These are phyloP conservation scores for Aspergillus fischeri DNA, from an alignment of 2,329 filamentous ascomycete species.

Conservation along the genomic window DNA sequence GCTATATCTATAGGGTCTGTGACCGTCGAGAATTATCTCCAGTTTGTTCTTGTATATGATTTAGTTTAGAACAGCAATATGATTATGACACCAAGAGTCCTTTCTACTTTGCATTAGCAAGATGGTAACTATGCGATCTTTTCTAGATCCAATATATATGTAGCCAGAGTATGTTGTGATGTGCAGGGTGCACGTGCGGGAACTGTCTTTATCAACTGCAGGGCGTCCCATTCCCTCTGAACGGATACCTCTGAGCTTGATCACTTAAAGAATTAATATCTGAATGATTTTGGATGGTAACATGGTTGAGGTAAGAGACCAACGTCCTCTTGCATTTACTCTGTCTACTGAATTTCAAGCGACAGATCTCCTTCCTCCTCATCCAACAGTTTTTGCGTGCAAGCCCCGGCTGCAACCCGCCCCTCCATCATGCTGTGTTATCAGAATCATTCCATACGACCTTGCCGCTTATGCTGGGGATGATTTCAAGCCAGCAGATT, in stretches of 20 bases:
- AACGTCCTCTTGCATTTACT: neutral
- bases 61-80: neutral
- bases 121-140: neutral
- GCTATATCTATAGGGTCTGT: neutral
- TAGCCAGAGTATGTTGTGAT: neutral
- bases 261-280: too few species aligned
- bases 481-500: neutral
- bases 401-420: neutral
- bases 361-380: neutral
- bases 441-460: neutral
- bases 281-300: too few species aligned
- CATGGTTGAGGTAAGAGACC: too few species aligned
- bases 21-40: neutral
- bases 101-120: neutral
- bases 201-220: neutral
- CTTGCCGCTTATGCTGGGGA: neutral
- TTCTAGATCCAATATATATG: neutral
- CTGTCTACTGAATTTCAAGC: neutral
- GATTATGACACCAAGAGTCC: neutral
- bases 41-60: neutral
- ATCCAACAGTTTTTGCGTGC: neutral
- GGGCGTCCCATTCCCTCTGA: neutral
- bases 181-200: neutral
- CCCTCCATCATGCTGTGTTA: neutral
- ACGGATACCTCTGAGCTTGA: neutral